These are phyloP conservation scores for Panicum hallii DNA, from an alignment of 202 grass and related monocot genomes.

Conservation along the genomic window DNA sequence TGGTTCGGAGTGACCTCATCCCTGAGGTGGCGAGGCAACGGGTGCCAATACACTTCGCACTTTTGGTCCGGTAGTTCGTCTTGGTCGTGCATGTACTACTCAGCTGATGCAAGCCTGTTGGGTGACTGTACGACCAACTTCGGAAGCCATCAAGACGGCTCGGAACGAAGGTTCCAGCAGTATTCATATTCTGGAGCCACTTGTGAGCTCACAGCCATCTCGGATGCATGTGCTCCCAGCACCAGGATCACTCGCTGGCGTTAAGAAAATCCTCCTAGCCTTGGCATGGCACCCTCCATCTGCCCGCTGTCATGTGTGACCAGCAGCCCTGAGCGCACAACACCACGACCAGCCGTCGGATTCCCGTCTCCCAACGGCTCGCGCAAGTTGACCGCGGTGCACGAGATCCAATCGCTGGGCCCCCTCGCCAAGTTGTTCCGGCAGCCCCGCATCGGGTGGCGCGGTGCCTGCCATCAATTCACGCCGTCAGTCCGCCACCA, in stretches of 20 bases:
- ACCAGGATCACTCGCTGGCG: background rate
- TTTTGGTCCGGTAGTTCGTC: background rate
- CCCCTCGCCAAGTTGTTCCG: too few species aligned
- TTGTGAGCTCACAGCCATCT: background rate
- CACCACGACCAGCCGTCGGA: background rate
- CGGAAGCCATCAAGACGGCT: background rate
- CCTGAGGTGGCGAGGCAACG: background rate
- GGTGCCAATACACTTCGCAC: background rate
- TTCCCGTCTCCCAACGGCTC: slow-evolving; percentile 29
- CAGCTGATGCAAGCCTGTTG: background rate
- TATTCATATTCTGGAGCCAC: background rate
- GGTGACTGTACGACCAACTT: background rate
- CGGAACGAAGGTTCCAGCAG: background rate
- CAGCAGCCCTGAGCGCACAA: background rate
- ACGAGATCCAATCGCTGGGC: background rate
- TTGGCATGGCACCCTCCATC: background rate
- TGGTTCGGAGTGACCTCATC: background rate
- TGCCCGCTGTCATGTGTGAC: background rate
- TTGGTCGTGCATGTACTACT: background rate
- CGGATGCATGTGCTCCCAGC: background rate
- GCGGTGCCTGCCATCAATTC: background rate
- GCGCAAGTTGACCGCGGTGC: background rate
- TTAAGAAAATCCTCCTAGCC: background rate
- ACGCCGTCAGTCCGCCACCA: slow-evolving; percentile 23
- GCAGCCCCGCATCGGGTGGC: slow-evolving; percentile 2